Base-by-base conservation (phyloP, 2,329 filamentous ascomycete species). In the Fusarium sp. region DNA sequence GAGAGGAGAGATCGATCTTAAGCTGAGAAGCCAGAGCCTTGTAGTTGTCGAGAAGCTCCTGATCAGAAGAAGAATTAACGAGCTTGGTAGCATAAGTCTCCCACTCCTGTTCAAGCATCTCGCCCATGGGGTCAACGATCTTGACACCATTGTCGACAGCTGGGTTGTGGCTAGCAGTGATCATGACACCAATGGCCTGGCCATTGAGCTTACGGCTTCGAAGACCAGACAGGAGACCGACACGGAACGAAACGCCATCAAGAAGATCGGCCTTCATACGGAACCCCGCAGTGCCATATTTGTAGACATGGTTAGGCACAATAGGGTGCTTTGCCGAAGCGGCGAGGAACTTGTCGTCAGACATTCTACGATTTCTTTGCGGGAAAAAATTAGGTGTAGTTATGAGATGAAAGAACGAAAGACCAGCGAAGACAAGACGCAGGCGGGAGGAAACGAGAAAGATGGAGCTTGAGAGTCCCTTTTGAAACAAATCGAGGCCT, bases 81-180 rank as follows among this genome's bases (percentile, higher is more conserved):
- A 99, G 91, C 78, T 89, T 89, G 41, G 96, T 98, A 61, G 95
- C 95, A 82, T 95, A 92, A 42, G 87, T 87, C 85, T 99, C 96
- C 96, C 96, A 99, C 70, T 96, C 93, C 83, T 95, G 92, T 89
- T 97, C 94, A 56, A 98, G 89, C 96, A 98, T 98, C 83, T 98
- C 96, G 75, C 96, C 96, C 92, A 97, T 93, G 18, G 96, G 96
- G 83, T 99, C 96, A 73, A 99, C 94, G 77, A 99, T 90, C 88
- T 98, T 98, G 82, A 98, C 93, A 58, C 95, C 95, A 83, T 98
- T 98, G 84, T 98, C 95, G 77, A 90, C 88, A 39, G 95, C 92
- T 24, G 94, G 94, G 84, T 98, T 98, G 87, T 98, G 95, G 79
- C 94, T 97, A 72, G 95, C 95, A 47, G 95, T 98, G 82, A 98